Evolutionary conservation across 352 stramenopile species (phyloP).

Genomic region (Globisporangium iwayamae): DNA sequence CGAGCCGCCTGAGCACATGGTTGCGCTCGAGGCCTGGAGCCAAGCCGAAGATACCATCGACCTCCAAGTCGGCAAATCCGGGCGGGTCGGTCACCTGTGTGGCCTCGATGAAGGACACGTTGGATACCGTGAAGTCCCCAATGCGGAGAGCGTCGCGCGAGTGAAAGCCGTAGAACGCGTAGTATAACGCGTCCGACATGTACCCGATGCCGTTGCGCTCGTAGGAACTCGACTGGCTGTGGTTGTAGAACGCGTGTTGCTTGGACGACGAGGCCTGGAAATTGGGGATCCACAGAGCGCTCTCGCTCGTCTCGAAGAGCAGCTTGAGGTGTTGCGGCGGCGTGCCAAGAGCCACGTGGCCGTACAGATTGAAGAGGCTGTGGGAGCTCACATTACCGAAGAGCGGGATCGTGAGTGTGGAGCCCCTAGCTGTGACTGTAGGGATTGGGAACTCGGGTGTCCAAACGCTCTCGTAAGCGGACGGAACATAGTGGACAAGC

Average conservation of each 20-base stretch:
- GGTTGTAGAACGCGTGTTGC: constrained; percentile 11
- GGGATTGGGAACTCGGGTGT: neutral
- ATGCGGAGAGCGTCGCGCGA: constrained; percentile 12
- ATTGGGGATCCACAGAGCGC: constrained; percentile 4
- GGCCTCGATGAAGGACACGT: constrained; percentile 9
- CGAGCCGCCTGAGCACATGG: constrained; percentile 7
- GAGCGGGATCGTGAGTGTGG: constrained; percentile 6
- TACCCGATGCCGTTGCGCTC: neutral
- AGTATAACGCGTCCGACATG: neutral
- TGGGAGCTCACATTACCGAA: neutral
- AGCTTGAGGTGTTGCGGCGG: constrained; percentile 13
- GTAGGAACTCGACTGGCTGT: constrained; percentile 14
- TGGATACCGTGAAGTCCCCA: neutral
- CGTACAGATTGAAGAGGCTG: constrained; percentile 1
- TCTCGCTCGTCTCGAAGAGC: constrained; percentile 3
- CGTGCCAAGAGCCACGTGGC: constrained; percentile 5
- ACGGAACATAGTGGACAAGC: too few relatives aligned
- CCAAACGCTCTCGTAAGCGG: constrained; percentile 1
- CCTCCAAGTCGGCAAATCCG: neutral
- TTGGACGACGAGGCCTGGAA: neutral
- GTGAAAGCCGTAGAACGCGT: constrained; percentile 7
- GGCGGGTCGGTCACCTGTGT: neutral
- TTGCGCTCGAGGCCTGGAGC: neutral
- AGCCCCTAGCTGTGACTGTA: neutral
- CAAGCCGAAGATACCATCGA: constrained; percentile 10